Percentiles rank a stretch among this genome's conserved stretches.
phyloP scores from a whole-genome alignment of 805 yeast genomes.

The Starmera pachycereana region DNA sequence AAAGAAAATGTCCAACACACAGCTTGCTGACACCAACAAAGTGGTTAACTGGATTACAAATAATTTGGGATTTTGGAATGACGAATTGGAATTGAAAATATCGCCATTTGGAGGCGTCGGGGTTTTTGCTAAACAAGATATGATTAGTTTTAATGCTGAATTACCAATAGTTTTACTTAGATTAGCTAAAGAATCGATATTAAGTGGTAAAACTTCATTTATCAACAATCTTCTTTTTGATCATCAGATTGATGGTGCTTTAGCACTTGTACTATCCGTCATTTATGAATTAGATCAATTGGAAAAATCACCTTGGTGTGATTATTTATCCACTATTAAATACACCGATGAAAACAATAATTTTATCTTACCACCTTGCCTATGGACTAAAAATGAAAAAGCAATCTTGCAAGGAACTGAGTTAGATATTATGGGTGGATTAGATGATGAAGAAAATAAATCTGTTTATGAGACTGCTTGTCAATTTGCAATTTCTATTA shows the following conservation, averaged over 20 bases:
- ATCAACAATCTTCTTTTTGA: slow-evolving; percentile 63
- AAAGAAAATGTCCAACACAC: slow-evolving; percentile 22
- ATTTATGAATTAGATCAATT: slow-evolving; percentile 58
- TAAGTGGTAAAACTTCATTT: slow-evolving; percentile 47
- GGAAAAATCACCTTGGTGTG: slow-evolving; percentile 70
- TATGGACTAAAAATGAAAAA: slow-evolving; percentile 50
- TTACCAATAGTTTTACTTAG: slow-evolving; percentile 31
- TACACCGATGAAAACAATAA: slow-evolving; percentile 18
- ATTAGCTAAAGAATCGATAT: slow-evolving; percentile 49
- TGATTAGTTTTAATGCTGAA: slow-evolving; percentile 24
- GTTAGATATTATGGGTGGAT: slow-evolving; percentile 49
- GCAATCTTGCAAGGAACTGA: slow-evolving; percentile 43
- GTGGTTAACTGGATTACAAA: slow-evolving; percentile 39
- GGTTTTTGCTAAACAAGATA: slow-evolving; percentile 44
- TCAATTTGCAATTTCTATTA: slow-evolving; percentile 20
- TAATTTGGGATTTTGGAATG: slow-evolving; percentile 46
- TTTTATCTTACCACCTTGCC: slow-evolving; percentile 44
- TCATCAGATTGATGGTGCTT: slow-evolving; percentile 48
- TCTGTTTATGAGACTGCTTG: slow-evolving; percentile 28
- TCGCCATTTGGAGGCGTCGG: slow-evolving; percentile 61
- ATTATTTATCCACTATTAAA: slow-evolving; percentile 46
- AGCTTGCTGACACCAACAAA: slow-evolving; percentile 10
- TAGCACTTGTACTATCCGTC: slow-evolving; percentile 56
- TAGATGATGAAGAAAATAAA: slow-evolving; percentile 35
- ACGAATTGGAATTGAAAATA: slow-evolving; percentile 30